phyloP scores from a whole-genome alignment of 257 asterid genomes.

The Solanum appendiculatum region DNA sequence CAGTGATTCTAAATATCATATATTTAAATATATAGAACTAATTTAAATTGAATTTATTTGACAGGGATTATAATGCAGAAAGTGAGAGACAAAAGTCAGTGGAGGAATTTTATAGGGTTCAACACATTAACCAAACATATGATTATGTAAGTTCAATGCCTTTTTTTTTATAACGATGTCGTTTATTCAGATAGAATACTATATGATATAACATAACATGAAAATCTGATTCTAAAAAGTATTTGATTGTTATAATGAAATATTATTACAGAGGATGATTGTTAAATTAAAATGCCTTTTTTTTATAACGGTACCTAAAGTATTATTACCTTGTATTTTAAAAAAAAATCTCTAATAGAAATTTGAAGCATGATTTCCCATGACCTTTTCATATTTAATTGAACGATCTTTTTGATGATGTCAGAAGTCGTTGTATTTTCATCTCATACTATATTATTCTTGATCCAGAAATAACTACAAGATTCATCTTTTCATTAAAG shows the following conservation, averaged over 20 bases:
- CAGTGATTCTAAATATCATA: neutral
- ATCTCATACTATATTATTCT: too few relatives aligned
- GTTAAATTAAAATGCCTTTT: too few relatives aligned
- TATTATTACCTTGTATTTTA: too few relatives aligned
- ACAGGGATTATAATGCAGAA: constrained; percentile 56
- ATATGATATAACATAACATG: too few relatives aligned
- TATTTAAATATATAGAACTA: too few relatives aligned
- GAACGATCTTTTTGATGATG: too few relatives aligned
- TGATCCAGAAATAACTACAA: accelerated
- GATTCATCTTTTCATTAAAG: neutral
- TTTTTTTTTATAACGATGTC: neutral
- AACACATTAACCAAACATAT: constrained; percentile 59
- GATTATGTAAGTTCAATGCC: constrained; percentile 33
- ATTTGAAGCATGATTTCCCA: neutral
- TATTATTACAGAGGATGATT: too few relatives aligned
- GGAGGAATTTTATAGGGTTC: constrained; percentile 57
- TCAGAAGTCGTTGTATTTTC: neutral
- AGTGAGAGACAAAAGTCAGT: constrained; percentile 55
- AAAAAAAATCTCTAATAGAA: too few relatives aligned
- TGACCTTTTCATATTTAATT: neutral
- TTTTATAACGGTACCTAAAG: too few relatives aligned
- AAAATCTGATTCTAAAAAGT: neutral
- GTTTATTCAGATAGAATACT: too few relatives aligned
- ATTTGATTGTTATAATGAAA: neutral
- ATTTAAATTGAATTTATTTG: neutral